phyloP scores from a whole-genome alignment of 2,329 filamentous ascomycete species.

The Pyricularia sp. region DNA sequence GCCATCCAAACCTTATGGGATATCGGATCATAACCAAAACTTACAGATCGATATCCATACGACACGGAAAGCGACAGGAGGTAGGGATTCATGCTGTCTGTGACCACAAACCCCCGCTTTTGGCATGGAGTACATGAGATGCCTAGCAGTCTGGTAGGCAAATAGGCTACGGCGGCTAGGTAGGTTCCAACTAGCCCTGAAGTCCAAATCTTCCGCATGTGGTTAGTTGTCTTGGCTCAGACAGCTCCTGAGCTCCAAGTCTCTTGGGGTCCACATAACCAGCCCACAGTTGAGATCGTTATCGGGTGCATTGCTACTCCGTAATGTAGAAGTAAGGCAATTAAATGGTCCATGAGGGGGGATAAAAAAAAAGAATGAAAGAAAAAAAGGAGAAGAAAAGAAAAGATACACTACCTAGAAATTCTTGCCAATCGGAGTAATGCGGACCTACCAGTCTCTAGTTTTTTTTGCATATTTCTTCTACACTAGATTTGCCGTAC shows the following conservation, averaged over 20 bases:
- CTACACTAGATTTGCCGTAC: not conserved
- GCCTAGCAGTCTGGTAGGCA: not conserved
- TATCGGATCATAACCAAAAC: not conserved
- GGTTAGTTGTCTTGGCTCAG: not conserved
- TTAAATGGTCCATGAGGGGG: not conserved
- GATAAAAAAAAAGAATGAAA: not conserved
- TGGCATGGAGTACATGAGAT: not conserved
- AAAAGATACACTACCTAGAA: not conserved
- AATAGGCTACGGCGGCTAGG: not conserved
- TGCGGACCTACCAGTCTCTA: not conserved
- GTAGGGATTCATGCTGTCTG: not conserved
- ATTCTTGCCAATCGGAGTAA: not conserved
- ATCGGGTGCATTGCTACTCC: not conserved
- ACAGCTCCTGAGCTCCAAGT: not conserved
- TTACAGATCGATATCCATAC: not conserved
- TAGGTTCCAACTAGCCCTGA: not conserved
- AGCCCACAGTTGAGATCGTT: not conserved
- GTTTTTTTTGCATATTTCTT: not conserved
- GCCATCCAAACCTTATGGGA: not conserved
- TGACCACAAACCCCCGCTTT: not conserved
- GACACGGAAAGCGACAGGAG: not conserved
- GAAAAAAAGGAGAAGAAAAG: not conserved
- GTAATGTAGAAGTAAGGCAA: not conserved
- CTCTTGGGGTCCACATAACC: not conserved
- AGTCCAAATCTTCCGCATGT: not conserved